phyloP scores from a whole-genome alignment of 495 filamentous ascomycete genomes.

The Glarea lozoyensis region DNA sequence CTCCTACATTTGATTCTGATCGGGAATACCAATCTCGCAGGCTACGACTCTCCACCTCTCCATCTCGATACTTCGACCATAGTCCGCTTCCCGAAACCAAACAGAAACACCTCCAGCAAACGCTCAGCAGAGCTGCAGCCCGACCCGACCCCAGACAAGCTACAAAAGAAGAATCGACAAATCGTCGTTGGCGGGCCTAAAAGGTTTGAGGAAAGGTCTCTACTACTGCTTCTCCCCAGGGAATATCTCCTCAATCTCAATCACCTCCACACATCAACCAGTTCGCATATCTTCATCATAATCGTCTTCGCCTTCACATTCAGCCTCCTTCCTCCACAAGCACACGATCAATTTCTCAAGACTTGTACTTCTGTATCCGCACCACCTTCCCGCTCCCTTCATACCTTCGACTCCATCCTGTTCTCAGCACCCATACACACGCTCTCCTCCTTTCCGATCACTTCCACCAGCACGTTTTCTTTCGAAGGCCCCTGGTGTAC shows the following conservation, averaged over 20 bases:
- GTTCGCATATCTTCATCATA: slow-evolving; percentile 12
- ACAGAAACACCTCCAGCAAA: slow-evolving; percentile 15
- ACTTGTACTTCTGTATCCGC: slow-evolving; percentile 17
- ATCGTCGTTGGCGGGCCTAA: slow-evolving; percentile 19
- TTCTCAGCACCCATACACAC: slow-evolving; percentile 22
- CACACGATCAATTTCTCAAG: slow-evolving; percentile 20
- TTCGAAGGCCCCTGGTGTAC: slow-evolving; percentile 82
- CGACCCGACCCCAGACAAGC: background rate
- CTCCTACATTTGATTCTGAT: too few relatives aligned
- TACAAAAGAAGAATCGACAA: slow-evolving; percentile 8
- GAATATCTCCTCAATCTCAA: too few relatives aligned
- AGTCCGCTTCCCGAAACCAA: slow-evolving; percentile 16
- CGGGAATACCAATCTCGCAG: too few relatives aligned
- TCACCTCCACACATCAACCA: too few relatives aligned
- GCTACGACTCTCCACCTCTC: too few relatives aligned
- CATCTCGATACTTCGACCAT: slow-evolving; percentile 1
- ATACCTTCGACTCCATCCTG: slow-evolving; percentile 14
- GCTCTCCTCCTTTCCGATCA: slow-evolving; percentile 24
- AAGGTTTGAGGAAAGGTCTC: slow-evolving; percentile 25
- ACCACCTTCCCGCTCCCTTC: slow-evolving; percentile 18
- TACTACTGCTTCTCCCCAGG: slow-evolving; percentile 22
- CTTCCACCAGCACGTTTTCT: slow-evolving; percentile 81
- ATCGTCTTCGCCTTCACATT: slow-evolving; percentile 18
- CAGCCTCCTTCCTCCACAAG: slow-evolving; percentile 21
- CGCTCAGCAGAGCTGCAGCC: slow-evolving; percentile 2